Base-by-base conservation (phyloP, 208 protist genomes). In the Leishmania gerbilli region DNA sequence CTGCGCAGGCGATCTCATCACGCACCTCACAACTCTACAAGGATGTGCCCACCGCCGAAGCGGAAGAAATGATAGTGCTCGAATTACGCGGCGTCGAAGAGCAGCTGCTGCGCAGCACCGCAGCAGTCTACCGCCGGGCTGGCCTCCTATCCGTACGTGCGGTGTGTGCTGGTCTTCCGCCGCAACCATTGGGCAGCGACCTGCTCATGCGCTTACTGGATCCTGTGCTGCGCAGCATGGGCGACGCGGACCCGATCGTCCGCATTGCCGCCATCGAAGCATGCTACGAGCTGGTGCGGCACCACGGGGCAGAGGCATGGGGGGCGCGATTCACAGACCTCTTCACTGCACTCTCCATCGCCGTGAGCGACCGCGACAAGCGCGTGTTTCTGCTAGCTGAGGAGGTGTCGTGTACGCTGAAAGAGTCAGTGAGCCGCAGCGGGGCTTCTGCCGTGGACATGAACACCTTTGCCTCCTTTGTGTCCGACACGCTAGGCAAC, bases 261-360 rank as follows among this genome's bases (percentile, higher is more conserved):
- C 88, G 93, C 31, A 62, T 95, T n/a, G 89, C 89, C 9, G 90
- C 93, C n/a, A 76, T 93, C 47, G 93, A 96, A 77, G 87, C 89
- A 27, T 81, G 79, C 49, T 91, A 96, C 80, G 86, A 87, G 15
- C 79, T 95, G 51, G 81, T 93, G 42, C 86, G 87, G 0, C 71
- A 87, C 31, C 79, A 93, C 37, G 82, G 87, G 64, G 53, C 51
- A 6, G 90, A 91, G 62, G 79, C 88, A 47, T 65, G 93, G 49
- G 71, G 84, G 17, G 15, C 78, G 6, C 88, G 88, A 62, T 91
- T 96, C 64, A 68, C 77, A 6, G 83, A 92, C 34, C 71, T 94
- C n/a, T 94, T 96, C 76, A 75, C 71, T 15, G 90, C 89, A 4
- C 78, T 95, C 56, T 85, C 87, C 42, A 84, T 78, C 62, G 88